Conservation (phyloP, 306 rosid species). For the Quercus alba region DNA sequence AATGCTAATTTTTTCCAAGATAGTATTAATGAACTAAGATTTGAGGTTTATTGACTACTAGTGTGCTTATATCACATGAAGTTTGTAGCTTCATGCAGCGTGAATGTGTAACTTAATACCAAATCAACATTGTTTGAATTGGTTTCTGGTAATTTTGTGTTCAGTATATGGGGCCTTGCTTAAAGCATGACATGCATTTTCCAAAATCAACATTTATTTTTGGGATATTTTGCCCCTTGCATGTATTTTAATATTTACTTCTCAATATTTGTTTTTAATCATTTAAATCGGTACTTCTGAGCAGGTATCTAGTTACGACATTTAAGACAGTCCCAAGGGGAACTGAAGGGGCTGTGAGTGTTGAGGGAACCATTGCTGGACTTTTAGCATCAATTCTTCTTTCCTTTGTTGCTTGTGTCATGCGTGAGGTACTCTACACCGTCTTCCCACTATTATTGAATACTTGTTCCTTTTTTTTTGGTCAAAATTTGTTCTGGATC, state of each 20-base stretch:
- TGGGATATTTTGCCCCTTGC: neutral
- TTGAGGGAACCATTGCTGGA: slow-evolving; percentile 95
- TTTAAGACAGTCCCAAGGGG: slow-evolving; percentile 95
- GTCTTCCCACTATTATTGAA: neutral
- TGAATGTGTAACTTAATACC: slow-evolving; percentile 6
- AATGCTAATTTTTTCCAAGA: neutral
- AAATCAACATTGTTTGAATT: neutral
- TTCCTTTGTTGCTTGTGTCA: slow-evolving; percentile 56
- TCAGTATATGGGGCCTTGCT: neutral
- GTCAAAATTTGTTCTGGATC: too few species aligned
- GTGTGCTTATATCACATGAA: neutral
- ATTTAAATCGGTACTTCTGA: slow-evolving; percentile 13
- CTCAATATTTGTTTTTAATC: neutral
- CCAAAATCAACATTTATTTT: neutral
- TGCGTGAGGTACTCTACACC: slow-evolving; percentile 65
- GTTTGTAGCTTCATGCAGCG: neutral
- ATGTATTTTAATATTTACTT: neutral
- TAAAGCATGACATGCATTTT: neutral
- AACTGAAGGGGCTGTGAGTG: slow-evolving; percentile 95
- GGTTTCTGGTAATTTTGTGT: slow-evolving; percentile 2
- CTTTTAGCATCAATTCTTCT: slow-evolving; percentile 73
- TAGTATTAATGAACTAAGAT: neutral
- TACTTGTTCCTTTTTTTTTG: neutral
- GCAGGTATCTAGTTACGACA: slow-evolving; percentile 88
- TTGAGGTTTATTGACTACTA: slow-evolving; percentile 15